These are phyloP conservation scores for Paracamarosporium sp. DNA, from an alignment of 2,329 filamentous ascomycete species.

Conservation along the genomic window DNA sequence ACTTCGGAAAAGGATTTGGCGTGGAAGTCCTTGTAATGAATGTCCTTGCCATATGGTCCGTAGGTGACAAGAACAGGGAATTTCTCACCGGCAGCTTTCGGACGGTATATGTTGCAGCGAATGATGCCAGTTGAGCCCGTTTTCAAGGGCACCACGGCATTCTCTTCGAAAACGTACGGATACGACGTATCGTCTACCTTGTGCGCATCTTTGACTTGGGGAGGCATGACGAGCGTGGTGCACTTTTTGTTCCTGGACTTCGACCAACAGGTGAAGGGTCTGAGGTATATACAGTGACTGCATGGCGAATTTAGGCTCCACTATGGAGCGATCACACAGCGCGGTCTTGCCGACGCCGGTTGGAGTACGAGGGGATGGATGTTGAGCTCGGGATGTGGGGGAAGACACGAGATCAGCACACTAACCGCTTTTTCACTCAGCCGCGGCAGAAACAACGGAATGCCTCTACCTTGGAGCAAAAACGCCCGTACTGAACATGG, in stretches of 20 bases:
- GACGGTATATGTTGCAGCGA: conserved; percentile 60
- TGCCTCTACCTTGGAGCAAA: not conserved
- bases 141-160: conserved; percentile 56
- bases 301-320: not conserved
- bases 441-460: not conserved
- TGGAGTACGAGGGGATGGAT: not conserved
- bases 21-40: conserved; percentile 66
- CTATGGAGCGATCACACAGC: not conserved
- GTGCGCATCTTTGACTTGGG: conserved; percentile 40
- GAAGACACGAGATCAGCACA: not conserved
- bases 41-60: conserved; percentile 77
- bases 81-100: conserved; percentile 44
- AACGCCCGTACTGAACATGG: not conserved
- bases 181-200: conserved; percentile 43
- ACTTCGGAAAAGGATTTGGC: conserved; percentile 54
- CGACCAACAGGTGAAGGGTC: not conserved
- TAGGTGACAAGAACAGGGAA: conserved; percentile 73
- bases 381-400: conserved; percentile 4
- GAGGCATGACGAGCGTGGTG: conserved; percentile 26
- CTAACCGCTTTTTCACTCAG: not conserved
- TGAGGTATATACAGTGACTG: not conserved
- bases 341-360: not conserved
- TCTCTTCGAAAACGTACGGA: conserved; percentile 59
- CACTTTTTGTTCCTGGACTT: not conserved
- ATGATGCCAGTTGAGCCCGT: conserved; percentile 49